Conservation (phyloP, 352 stramenopile genomes). For the Pythium rishiriense region DNA sequence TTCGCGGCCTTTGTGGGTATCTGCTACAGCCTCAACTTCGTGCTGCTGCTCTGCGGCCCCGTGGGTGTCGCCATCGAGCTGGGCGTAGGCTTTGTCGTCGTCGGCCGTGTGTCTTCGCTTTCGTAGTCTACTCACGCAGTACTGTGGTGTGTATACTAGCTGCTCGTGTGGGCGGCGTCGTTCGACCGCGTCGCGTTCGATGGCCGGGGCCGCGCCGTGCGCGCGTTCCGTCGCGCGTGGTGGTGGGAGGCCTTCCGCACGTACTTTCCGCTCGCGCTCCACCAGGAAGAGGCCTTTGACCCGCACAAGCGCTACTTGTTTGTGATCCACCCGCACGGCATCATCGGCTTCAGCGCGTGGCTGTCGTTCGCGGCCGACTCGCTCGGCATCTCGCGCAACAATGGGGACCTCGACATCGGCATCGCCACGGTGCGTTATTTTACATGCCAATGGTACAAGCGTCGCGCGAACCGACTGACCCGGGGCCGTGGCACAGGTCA, state of each 20-base stretch:
- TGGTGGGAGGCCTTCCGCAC: slow-evolving; percentile 40
- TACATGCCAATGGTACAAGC: background rate
- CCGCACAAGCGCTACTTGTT: slow-evolving; percentile 40
- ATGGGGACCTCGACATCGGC: slow-evolving; percentile 42
- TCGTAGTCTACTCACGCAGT: background rate
- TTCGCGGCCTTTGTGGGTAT: slow-evolving; percentile 23
- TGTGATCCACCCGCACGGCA: slow-evolving; percentile 50
- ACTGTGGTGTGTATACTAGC: slow-evolving; percentile 14
- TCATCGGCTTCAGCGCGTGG: slow-evolving; percentile 52
- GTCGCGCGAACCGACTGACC: too few relatives aligned
- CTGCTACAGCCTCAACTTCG: slow-evolving; percentile 23
- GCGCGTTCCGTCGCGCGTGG: slow-evolving; percentile 36
- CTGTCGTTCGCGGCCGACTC: slow-evolving; percentile 46
- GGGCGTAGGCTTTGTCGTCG: slow-evolving; percentile 23
- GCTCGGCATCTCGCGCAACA: slow-evolving; percentile 36
- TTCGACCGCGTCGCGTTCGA: slow-evolving; percentile 45
- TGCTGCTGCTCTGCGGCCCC: slow-evolving; percentile 32
- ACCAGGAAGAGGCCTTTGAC: slow-evolving; percentile 46
- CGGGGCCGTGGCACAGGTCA: slow-evolving; percentile 25
- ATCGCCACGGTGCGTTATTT: slow-evolving; percentile 37
- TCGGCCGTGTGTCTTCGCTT: too few relatives aligned
- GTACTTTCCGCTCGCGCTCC: slow-evolving; percentile 45
- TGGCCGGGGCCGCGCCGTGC: slow-evolving; percentile 35
- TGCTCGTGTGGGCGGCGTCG: slow-evolving; percentile 32
- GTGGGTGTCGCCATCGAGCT: slow-evolving; percentile 31